Conservation (phyloP, 345 rosid genomes). For the Alliaria petiolata region DNA sequence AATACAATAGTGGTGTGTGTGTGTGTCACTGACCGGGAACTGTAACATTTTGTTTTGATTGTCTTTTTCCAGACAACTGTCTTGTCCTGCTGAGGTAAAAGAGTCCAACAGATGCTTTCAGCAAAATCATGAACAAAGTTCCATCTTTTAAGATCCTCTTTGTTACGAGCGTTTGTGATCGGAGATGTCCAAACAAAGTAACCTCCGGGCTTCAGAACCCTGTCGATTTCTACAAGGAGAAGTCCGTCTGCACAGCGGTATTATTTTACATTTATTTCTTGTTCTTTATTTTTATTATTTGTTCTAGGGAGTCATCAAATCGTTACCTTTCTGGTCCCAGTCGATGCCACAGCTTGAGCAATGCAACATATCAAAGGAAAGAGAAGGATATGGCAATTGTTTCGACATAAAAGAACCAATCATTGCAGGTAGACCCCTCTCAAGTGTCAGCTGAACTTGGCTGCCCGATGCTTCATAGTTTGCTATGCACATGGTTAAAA, state of each 20-base stretch:
- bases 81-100: constrained; percentile 86
- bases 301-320: background rate
- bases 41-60: constrained; percentile 61
- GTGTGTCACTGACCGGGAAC: constrained; percentile 55
- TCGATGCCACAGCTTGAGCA: constrained; percentile 89
- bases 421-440: constrained; percentile 99
- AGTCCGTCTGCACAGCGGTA: constrained; percentile 57
- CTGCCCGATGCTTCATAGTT: constrained; percentile 93
- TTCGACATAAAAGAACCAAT: constrained; percentile 72
- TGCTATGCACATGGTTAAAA: constrained; percentile 94
- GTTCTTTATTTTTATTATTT: too few relatives aligned
- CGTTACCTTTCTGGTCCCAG: constrained; percentile 94
- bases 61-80: constrained; percentile 98
- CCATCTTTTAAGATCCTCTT: constrained; percentile 68
- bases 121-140: constrained; percentile 64
- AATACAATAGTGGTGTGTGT: background rate
- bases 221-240: constrained; percentile 77
- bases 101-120: constrained; percentile 85
- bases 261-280: background rate
- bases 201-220: constrained; percentile 96
- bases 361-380: constrained; percentile 98
- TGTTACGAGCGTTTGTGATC: constrained; percentile 71
- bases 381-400: constrained; percentile 94
- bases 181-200: constrained; percentile 99
- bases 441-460: constrained; percentile 96